Conservation (phyloP, 129 eudicot species). For the Flaveria trinervia region DNA sequence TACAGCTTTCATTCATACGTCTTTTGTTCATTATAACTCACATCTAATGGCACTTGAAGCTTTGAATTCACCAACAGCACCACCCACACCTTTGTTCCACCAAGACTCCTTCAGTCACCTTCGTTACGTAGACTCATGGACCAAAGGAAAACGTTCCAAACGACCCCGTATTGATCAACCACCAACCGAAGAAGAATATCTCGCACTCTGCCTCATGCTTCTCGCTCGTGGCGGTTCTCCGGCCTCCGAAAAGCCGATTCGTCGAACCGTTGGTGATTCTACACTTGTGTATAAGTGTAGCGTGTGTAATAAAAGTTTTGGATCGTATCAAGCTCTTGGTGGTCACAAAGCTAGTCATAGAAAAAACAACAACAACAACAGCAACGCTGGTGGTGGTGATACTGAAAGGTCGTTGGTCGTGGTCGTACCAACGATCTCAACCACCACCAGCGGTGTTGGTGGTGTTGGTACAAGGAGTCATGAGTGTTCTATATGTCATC, state of each 20-base stretch:
- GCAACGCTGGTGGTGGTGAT: slow-evolving; percentile 31
- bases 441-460: slow-evolving; percentile 11
- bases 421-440: slow-evolving; percentile 15
- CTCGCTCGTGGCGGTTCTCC: slow-evolving; percentile 34
- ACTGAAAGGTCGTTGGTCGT: too few relatives aligned
- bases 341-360: slow-evolving; percentile 98
- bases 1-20: not conserved
- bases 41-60: slow-evolving; percentile 34
- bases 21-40: not conserved
- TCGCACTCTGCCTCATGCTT: slow-evolving; percentile 51
- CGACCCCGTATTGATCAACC: slow-evolving; percentile 35
- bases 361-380: slow-evolving; percentile 38
- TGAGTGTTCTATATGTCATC: slow-evolving; percentile 88
- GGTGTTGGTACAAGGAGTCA: slow-evolving; percentile 51
- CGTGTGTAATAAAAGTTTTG: slow-evolving; percentile 69
- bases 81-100: slow-evolving; percentile 10
- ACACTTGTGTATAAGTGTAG: slow-evolving; percentile 46
- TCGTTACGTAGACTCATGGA: slow-evolving; percentile 17
- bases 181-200: slow-evolving; percentile 39
- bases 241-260: not conserved
- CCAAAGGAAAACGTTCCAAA: slow-evolving; percentile 45
- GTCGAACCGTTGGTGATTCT: not conserved
- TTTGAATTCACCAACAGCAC: slow-evolving; percentile 29
- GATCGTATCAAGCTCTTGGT: slow-evolving; percentile 88
- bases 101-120: slow-evolving; percentile 29